Conservation (phyloP, 495 filamentous ascomycete species). For the Penicillium parvum region DNA sequence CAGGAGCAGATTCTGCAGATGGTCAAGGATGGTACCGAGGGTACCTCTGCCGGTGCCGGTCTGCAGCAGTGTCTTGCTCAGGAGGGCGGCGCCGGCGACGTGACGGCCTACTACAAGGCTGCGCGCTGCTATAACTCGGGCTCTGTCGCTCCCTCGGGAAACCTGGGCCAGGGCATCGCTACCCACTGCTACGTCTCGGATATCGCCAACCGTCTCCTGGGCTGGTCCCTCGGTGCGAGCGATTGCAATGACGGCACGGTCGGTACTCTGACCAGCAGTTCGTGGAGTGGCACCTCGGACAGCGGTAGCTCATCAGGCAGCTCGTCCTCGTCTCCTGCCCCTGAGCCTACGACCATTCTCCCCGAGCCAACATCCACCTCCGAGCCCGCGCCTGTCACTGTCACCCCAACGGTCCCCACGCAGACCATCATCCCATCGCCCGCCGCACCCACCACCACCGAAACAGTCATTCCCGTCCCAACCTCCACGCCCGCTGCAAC, state of each 20-base stretch:
- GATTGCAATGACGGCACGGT: conserved; percentile 16
- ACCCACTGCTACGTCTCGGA: conserved; percentile 56
- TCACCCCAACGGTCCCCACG: conserved; percentile 7
- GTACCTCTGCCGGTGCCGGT: conserved; percentile 40
- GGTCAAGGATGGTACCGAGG: conserved; percentile 44
- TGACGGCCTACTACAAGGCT: conserved; percentile 43
- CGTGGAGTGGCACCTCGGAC: conserved; percentile 6
- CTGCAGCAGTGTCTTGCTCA: conserved; percentile 33
- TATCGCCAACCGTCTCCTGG: conserved; percentile 53
- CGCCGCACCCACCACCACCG: conserved; percentile 4
- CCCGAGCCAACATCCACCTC: conserved; percentile 1
- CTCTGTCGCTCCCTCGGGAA: conserved; percentile 36
- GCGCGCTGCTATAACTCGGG: conserved; percentile 58
- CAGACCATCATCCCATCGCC: conserved; percentile 7
- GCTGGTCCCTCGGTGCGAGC: conserved; percentile 37
- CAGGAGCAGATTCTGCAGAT: conserved; percentile 39
- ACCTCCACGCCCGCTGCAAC: conserved; percentile 2
- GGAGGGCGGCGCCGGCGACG: conserved; percentile 24
- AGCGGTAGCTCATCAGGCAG: conserved; percentile 10
- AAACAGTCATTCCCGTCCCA: not conserved
- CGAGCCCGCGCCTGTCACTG: conserved; percentile 5
- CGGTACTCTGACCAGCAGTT: conserved; percentile 5
- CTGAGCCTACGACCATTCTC: conserved; percentile 1
- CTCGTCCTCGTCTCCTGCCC: conserved; percentile 4
- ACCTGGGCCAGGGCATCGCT: conserved; percentile 47